Conservation (phyloP, 2,329 filamentous ascomycete species). For the Emmonsiellopsis sp. region DNA sequence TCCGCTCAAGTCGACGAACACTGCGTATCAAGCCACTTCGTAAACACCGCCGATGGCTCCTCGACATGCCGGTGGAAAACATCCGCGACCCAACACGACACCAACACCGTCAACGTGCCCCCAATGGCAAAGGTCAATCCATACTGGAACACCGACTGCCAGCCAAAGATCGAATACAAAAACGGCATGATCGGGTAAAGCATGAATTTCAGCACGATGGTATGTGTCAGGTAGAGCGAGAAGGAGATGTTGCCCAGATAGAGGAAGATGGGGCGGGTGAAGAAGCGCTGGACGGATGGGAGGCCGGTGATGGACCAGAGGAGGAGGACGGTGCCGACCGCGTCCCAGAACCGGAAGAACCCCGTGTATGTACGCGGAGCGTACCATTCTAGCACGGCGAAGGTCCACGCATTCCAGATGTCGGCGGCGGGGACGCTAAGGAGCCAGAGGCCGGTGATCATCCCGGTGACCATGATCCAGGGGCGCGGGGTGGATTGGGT, state of each 20-base stretch:
- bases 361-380: conserved; percentile 33
- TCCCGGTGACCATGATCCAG: conserved; percentile 24
- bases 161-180: conserved; percentile 32
- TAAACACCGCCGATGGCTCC: conserved; percentile 40
- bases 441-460: conserved; percentile 32
- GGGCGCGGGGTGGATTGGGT: background rate
- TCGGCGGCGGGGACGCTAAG: conserved; percentile 33
- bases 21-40: conserved; percentile 37
- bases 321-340: conserved; percentile 31
- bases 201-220: conserved; percentile 33
- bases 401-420: conserved; percentile 34
- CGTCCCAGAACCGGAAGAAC: conserved; percentile 36
- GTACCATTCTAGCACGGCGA: conserved; percentile 27
- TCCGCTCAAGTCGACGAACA: conserved; percentile 4
- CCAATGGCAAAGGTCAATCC: conserved; percentile 31
- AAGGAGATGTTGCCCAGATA: conserved; percentile 41
- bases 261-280: conserved; percentile 31
- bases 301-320: conserved; percentile 34
- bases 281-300: conserved; percentile 30
- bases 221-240: conserved; percentile 39
- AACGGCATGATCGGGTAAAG: conserved; percentile 36
- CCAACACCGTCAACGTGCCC: conserved; percentile 28
- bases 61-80: conserved; percentile 52
- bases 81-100: conserved; percentile 48
- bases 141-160: conserved; percentile 29